Percentiles rank a stretch among this genome's conserved stretches.
These are phyloP conservation scores for Sugiyamaella floridensis DNA, from an alignment of 805 yeast species.

Conservation along the genomic window DNA sequence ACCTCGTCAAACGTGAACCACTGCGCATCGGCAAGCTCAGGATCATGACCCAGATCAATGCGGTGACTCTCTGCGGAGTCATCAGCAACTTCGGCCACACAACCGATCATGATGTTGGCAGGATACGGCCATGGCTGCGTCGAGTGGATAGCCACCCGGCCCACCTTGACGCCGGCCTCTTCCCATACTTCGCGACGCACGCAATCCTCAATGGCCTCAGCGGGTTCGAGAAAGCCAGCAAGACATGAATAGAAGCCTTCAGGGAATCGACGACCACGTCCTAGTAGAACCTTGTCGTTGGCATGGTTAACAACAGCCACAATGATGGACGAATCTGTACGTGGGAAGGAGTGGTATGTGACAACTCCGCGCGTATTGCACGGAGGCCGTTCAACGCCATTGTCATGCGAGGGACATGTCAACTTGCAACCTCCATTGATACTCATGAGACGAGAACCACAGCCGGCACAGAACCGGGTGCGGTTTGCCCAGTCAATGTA, in stretches of 20 bases:
- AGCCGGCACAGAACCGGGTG: slow-evolving; percentile 76
- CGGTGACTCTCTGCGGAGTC: slow-evolving; percentile 35
- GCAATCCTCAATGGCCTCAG: slow-evolving; percentile 85
- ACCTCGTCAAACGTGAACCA: slow-evolving; percentile 68
- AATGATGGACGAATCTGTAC: slow-evolving; percentile 86
- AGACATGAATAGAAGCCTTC: slow-evolving; percentile 69
- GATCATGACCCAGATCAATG: slow-evolving; percentile 72
- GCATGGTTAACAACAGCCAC: slow-evolving; percentile 64
- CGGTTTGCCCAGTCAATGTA: slow-evolving; percentile 77
- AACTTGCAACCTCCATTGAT: slow-evolving; percentile 38
- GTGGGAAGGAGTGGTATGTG: slow-evolving; percentile 79
- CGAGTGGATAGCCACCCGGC: slow-evolving; percentile 51
- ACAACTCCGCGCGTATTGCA: slow-evolving; percentile 41
- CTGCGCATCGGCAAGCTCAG: slow-evolving; percentile 76
- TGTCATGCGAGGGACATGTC: slow-evolving; percentile 31
- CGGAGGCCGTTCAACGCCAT: slow-evolving; percentile 17
- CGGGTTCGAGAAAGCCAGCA: slow-evolving; percentile 95
- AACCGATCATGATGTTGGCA: slow-evolving; percentile 87
- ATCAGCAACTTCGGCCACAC: slow-evolving; percentile 69
- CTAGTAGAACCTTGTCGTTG: slow-evolving; percentile 59
- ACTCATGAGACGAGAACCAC: slow-evolving; percentile 48
- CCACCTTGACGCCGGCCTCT: slow-evolving; percentile 76
- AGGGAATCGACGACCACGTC: slow-evolving; percentile 59
- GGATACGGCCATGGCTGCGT: slow-evolving; percentile 99
- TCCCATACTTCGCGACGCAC: slow-evolving; percentile 90